Evolutionary conservation across 164 flowering plant species (phyloP).

Genomic region (Sextonia rubra): DNA sequence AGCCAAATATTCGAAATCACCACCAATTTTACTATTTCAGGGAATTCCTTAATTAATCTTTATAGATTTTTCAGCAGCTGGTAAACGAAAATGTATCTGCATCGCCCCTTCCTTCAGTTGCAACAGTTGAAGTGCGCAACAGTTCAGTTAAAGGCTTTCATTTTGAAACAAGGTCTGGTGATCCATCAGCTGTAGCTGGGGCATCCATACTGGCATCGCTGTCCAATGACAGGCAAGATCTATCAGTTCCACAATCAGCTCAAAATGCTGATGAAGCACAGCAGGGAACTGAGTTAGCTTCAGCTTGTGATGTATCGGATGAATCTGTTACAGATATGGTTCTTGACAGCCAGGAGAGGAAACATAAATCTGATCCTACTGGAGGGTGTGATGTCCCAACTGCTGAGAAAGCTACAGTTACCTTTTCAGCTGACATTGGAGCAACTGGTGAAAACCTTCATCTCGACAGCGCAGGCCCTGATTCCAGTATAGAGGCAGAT

Average conservation of each 20-base stretch:
- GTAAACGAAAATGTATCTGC: conserved; percentile 25
- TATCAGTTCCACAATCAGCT: conserved; percentile 45
- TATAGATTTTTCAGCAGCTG: conserved; percentile 71
- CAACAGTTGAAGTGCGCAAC: conserved; percentile 34
- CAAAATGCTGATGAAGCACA: conserved; percentile 38
- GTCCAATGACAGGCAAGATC: conserved; percentile 51
- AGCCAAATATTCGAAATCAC: no score
- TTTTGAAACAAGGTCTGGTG: conserved; percentile 58
- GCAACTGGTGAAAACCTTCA: conserved; percentile 35
- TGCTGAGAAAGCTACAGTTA: conserved; percentile 24
- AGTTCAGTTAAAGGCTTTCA: conserved; percentile 46
- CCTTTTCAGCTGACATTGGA: conserved; percentile 30
- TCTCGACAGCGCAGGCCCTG: conserved; percentile 37
- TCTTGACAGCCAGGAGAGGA: conserved; percentile 47
- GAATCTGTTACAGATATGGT: conserved; percentile 31
- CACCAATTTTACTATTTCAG: not conserved
- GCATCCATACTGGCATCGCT: conserved; percentile 84
- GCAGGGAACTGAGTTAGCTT: conserved; percentile 37
- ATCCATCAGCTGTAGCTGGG: conserved; percentile 71
- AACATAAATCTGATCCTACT: conserved; percentile 37
- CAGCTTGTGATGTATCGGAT: conserved; percentile 33
- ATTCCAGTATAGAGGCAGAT: conserved; percentile 49
- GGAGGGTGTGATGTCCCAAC: conserved; percentile 5
- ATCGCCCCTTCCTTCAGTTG: conserved; percentile 35
- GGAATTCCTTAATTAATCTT: conserved; percentile 36